Evolutionary conservation across 2,329 filamentous ascomycete species (phyloP), one percentile per base, ranked within the genome.

Genomic region (Phialophora verrucosa): DNA sequence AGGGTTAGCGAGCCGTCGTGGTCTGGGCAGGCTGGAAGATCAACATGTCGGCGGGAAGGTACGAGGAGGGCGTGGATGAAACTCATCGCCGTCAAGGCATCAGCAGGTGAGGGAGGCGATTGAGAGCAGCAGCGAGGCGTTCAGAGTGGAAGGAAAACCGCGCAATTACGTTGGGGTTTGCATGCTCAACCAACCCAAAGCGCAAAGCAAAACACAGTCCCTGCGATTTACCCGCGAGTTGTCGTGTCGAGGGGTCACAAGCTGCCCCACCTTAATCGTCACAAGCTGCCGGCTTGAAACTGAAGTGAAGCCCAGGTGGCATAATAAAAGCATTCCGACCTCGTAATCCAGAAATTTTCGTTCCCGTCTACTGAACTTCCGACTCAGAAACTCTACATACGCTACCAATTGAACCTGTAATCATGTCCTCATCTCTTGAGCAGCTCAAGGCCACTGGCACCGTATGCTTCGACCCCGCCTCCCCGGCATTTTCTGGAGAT

Each of bases 381-480:
- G 38, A n/a, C 17, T 20, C 20, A 1, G 14, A 20, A 8, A 44
- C 38, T 44, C 17, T 44, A 44, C 38, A 7, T 3, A 51, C 23
- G 2, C 49, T 8, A 51, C 20, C 14, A 51, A 27, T 27, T 44
- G 38, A 27, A 53, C 20, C 42, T 23, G 20, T 25, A 57, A 80
- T 63, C 72, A 97, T 97, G 93, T 83, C 92, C 82, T 90, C 84
- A 82, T 92, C 93, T 82, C 91, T 99, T 76, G 95, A 98, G 76
- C 93, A 98, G 85, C 88, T 99, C 81, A 99, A 99, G 88, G 89
- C 92, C 85, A 82, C 90, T 79, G 95, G 95, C 90, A 99, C 95
- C 78, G 93, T 96, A 87, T 83, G 92, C 91, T 70, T 51, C 58
- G 32, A 49, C 53, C 59, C 54, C 60, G 35, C 64, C 25, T 59